A percentile compares a stretch with the other conserved stretches of the same genome.
Evolutionary conservation across 768 basidiomycete species (phyloP).

Genomic region (Gautieria morchelliformis): DNA sequence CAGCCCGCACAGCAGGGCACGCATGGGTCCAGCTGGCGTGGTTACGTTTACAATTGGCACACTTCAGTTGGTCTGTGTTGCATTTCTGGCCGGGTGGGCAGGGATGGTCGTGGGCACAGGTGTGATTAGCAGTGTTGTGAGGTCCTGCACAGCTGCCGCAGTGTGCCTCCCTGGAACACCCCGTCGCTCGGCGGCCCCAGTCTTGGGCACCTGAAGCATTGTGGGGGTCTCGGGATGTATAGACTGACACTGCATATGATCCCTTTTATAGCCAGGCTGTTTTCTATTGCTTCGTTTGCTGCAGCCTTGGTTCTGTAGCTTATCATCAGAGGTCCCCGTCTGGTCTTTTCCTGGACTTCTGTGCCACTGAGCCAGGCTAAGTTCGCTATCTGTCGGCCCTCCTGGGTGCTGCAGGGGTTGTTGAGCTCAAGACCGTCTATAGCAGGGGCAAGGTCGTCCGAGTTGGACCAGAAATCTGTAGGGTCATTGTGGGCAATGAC

Average conservation of each 20-base stretch:
- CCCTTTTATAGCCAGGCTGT: background rate
- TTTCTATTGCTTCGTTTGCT: too few relatives aligned
- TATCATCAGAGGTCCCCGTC: background rate
- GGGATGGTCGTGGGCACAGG: background rate
- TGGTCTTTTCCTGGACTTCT: background rate
- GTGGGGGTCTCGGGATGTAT: too few relatives aligned
- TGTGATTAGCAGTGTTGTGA: background rate
- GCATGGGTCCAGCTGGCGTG: background rate
- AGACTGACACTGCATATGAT: background rate
- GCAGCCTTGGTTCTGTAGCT: too few relatives aligned
- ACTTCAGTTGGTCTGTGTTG: background rate
- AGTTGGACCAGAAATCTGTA: background rate
- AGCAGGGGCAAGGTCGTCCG: background rate
- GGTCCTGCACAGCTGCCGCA: background rate
- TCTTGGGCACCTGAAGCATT: too few relatives aligned
- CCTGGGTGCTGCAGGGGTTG: background rate
- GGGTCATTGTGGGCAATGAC: background rate
- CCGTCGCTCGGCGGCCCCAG: too few relatives aligned
- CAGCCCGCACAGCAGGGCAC: background rate
- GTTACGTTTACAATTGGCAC: background rate
- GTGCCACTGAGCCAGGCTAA: background rate
- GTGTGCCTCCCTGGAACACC: too few relatives aligned
- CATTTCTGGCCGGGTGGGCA: background rate
- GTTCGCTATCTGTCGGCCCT: too few relatives aligned
- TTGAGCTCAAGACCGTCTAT: background rate